Percentiles rank a stretch among this genome's conserved stretches.
These are phyloP conservation scores for Fusarium coicis DNA, from an alignment of 2,329 filamentous ascomycete genomes.

Conservation along the genomic window DNA sequence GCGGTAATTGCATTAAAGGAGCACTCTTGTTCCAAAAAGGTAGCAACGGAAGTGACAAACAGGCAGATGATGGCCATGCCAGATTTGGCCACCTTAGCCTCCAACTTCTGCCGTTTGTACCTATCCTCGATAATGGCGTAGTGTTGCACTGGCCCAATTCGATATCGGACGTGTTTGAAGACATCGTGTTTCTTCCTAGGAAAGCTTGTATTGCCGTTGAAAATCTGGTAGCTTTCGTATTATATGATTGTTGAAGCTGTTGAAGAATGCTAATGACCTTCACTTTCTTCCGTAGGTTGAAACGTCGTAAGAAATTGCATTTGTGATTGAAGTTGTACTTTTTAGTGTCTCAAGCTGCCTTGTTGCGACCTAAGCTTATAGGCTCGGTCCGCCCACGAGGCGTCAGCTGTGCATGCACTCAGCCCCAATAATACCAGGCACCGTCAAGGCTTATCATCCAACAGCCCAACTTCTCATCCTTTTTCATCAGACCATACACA, in stretches of 20 bases:
- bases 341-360: neutral
- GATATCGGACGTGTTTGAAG: neutral
- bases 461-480: neutral
- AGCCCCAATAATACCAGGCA: neutral
- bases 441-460: neutral
- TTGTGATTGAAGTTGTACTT: neutral
- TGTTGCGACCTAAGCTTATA: neutral
- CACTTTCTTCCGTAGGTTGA: too few species aligned
- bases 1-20: neutral
- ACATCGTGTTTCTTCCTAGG: neutral
- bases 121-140: neutral
- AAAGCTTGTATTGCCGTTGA: accelerated
- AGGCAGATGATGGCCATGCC: neutral
- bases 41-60: neutral
- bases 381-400: neutral
- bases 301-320: neutral
- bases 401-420: neutral
- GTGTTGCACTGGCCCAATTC: neutral
- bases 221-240: accelerated
- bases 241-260: accelerated
- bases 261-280: accelerated
- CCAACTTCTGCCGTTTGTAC: neutral
- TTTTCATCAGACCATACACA: neutral
- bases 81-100: neutral
- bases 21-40: neutral